Evolutionary conservation across 2,329 filamentous ascomycete species (phyloP), one percentile per base, ranked within the genome.

Genomic region (Fusarium sp.): DNA sequence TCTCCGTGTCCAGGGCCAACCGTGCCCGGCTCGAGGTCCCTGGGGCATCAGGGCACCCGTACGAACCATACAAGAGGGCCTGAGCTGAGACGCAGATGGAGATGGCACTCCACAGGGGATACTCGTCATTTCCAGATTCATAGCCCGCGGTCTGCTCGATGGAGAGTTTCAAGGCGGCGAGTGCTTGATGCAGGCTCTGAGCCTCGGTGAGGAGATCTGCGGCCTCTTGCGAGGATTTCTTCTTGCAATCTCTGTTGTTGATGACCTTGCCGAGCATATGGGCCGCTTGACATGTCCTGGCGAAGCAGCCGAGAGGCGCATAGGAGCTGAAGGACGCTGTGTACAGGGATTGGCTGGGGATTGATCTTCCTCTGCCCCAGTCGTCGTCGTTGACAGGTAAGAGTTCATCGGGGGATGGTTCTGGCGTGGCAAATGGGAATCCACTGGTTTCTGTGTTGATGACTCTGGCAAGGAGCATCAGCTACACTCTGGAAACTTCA

Each of bases 231-330:
- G 57, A 60, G 1, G 9, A 20, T 25, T 18, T 61, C 42, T 27
- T 25, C 42, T 27, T 62, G 13, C 31, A 36, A 16, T 63, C 51
- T 36, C 34, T 59, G 40, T 71, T 68, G 8, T n/a, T n/a, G 20
- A 70, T 60, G 5, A 71, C 66, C 50, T 69, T 73, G 31, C 65
- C 54, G 16, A 73, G 55, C 40, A 72, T 69, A 29, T 72, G 69
- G 1, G 69, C 64, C n/a, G 65, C 68, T 20, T 73, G 69, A 44
- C 71, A 73, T 14, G 60, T 62, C 49, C 56, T 46, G 2, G 71
- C 71, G 53, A 69, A 71, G 0, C 18, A 42, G 1, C 71, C 66
- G 0, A 74, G 46, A 8, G 57, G 65, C 2, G 62, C 59, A 5
- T 49, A 54, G 20, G 40, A 56, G 18, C 58, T 64, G 53, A 74